Evolutionary conservation across 257 asterid genomes (phyloP).

Genomic region (Scutellaria baicalensis): DNA sequence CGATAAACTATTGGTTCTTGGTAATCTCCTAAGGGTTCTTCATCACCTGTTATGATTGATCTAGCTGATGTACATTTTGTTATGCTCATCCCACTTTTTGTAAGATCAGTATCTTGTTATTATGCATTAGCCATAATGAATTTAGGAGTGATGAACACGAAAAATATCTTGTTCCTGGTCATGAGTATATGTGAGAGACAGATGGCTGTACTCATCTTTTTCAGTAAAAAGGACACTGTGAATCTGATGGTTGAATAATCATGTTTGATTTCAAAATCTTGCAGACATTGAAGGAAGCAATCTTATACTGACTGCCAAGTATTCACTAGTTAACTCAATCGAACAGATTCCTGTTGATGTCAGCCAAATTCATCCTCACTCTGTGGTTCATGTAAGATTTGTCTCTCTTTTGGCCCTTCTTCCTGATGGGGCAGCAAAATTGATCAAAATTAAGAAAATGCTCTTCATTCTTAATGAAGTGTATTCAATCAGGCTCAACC

Average conservation of each 20-base stretch:
- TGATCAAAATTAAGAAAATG: neutral
- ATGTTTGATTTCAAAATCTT: slow-evolving; percentile 9
- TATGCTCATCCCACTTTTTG: neutral
- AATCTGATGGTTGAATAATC: neutral
- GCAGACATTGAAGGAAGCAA: slow-evolving; percentile 82
- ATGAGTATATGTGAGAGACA: neutral
- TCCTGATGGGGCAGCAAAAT: neutral
- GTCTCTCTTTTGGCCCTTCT: neutral
- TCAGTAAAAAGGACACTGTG: neutral
- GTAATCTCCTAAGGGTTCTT: slow-evolving; percentile 30
- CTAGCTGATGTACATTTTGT: slow-evolving; percentile 1
- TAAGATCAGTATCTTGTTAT: neutral
- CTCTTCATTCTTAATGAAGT: neutral
- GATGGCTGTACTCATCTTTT: neutral
- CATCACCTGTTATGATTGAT: neutral
- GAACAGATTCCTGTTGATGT: slow-evolving; percentile 73
- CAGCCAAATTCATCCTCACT: slow-evolving; percentile 52
- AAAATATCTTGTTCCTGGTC: neutral
- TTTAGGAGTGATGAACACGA: neutral
- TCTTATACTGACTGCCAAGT: slow-evolving; percentile 71
- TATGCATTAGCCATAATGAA: neutral
- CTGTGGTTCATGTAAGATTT: slow-evolving; percentile 79
- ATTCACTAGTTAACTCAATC: slow-evolving; percentile 59
- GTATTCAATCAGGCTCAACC: neutral
- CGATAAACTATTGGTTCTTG: slow-evolving; percentile 87